A percentile compares a stretch with the other conserved stretches of the same genome.
Conservation (phyloP, 2,329 filamentous ascomycete genomes). For the Talaromyces sp. region DNA sequence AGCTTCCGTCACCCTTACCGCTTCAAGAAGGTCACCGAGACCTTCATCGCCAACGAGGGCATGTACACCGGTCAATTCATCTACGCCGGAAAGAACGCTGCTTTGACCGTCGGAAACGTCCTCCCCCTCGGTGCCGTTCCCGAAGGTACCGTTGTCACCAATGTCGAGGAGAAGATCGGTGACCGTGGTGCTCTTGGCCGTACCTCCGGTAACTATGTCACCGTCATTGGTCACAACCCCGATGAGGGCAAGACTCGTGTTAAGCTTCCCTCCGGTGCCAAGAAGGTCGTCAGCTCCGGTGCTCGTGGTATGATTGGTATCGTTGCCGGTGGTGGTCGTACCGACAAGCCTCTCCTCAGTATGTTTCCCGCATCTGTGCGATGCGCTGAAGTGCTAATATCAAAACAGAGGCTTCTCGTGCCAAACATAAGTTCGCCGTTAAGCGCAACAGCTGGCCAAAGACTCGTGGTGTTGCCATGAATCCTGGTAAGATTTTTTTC, state of each 20-base stretch:
- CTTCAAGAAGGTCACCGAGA: constrained; percentile 97
- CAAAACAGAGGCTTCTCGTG: constrained; percentile 85
- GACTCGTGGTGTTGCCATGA: constrained; percentile 99
- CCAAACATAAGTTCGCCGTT: constrained; percentile 99
- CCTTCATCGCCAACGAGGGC: constrained; percentile 99
- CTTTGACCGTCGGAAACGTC: constrained; percentile 95
- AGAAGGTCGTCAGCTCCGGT: constrained; percentile 94
- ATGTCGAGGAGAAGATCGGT: constrained; percentile 98
- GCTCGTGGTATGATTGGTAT: constrained; percentile 99
- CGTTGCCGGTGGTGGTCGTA: constrained; percentile 97
- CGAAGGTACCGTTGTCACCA: constrained; percentile 98
- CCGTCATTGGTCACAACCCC: constrained; percentile 94
- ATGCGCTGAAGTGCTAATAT: constrained; percentile 40
- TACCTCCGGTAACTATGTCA: constrained; percentile 99
- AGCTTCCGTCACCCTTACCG: constrained; percentile 97
- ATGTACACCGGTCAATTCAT: constrained; percentile 99
- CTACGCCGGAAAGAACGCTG: constrained; percentile 99
- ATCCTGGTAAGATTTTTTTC: constrained; percentile 79
- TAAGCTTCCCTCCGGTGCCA: constrained; percentile 98
- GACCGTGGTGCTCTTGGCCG: constrained; percentile 95
- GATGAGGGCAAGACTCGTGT: constrained; percentile 99
- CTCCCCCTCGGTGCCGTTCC: constrained; percentile 91
- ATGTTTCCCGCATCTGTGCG: constrained; percentile 29
- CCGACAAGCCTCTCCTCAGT: constrained; percentile 98
- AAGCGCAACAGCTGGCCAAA: constrained; percentile 99